These are phyloP conservation scores for Epichloe hybrida DNA, from an alignment of 2,329 filamentous ascomycete genomes.

Conservation along the genomic window DNA sequence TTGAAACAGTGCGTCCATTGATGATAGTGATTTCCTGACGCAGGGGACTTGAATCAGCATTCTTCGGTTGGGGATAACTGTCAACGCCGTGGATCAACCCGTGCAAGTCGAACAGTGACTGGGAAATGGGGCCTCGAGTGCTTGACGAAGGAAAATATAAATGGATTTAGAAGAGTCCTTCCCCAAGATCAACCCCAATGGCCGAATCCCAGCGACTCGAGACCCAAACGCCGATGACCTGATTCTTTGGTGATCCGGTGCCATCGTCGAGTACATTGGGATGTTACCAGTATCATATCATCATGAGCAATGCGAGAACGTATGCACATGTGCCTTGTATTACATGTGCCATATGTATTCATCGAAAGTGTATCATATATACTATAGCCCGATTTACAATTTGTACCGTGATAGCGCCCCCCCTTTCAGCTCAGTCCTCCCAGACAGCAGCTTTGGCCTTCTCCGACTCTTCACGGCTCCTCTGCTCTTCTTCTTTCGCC, in stretches of 20 bases:
- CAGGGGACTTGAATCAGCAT: background rate
- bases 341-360: too few species aligned
- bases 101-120: background rate
- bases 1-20: background rate
- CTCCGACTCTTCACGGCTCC: constrained; percentile 51
- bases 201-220: constrained; percentile 13
- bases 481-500: constrained; percentile 52
- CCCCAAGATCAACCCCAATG: too few species aligned
- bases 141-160: too few species aligned
- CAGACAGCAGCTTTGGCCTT: constrained; percentile 74
- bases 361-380: constrained; percentile 10
- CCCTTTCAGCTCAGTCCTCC: constrained; percentile 49
- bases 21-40: background rate
- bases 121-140: background rate
- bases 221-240: constrained; percentile 21
- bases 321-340: too few species aligned
- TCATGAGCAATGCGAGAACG: too few species aligned
- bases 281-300: constrained; percentile 8
- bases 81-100: too few species aligned
- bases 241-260: constrained; percentile 14
- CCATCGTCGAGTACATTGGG: constrained; percentile 18
- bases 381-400: background rate
- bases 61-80: too few species aligned
- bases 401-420: too few species aligned
- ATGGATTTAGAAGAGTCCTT: too few species aligned